phyloP scores from a whole-genome alignment of 768 basidiomycete genomes.

The Trametes sanguinea region DNA sequence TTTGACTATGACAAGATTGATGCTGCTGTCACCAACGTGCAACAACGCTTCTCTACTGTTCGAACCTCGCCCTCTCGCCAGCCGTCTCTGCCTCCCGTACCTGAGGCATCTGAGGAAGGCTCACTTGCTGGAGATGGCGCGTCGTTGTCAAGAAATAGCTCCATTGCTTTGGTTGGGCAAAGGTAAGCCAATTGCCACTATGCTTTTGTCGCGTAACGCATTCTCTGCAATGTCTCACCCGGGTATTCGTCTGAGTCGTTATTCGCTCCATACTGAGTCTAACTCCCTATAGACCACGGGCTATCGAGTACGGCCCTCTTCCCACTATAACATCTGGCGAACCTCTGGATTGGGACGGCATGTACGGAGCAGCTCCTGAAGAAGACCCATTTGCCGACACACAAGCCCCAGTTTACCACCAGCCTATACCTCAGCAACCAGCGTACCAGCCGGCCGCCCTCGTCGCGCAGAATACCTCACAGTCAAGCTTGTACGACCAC shows the following conservation, averaged over 20 bases:
- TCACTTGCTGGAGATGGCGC: constrained; percentile 22
- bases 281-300: background rate
- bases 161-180: constrained; percentile 17
- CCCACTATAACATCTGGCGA: constrained; percentile 38
- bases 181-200: background rate
- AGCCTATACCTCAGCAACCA: constrained; percentile 8
- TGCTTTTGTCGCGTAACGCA: background rate
- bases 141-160: constrained; percentile 25
- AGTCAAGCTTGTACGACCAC: constrained; percentile 15
- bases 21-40: constrained; percentile 6
- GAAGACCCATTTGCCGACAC: constrained; percentile 36
- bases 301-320: constrained; percentile 14
- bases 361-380: constrained; percentile 12
- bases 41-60: constrained; percentile 12
- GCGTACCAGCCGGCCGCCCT: constrained; percentile 16
- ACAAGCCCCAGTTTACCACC: constrained; percentile 8
- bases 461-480: constrained; percentile 13
- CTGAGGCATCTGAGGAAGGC: constrained; percentile 30
- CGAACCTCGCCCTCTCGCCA: constrained; percentile 23
- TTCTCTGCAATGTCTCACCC: background rate
- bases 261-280: background rate
- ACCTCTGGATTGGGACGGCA: constrained; percentile 30
- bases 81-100: constrained; percentile 27
- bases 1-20: constrained; percentile 15
- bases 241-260: no score